phyloP scores from a whole-genome alignment of 2,329 filamentous ascomycete species.

The Coniochaeta sp. region DNA sequence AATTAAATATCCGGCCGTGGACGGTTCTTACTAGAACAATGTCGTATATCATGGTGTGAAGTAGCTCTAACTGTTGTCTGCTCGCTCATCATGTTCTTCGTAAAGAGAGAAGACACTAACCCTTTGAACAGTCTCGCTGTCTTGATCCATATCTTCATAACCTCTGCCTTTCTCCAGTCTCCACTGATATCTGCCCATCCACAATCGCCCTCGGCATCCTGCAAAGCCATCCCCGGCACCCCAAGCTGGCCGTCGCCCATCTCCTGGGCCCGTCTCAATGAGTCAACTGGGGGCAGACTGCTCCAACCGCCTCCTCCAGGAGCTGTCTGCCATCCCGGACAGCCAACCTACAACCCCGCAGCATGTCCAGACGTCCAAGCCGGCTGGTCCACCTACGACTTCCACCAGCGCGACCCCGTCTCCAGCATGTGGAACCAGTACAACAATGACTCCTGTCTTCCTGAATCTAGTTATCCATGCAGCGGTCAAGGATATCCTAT shows the following conservation, averaged over 20 bases:
- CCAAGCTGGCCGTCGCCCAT: slow-evolving; percentile 37
- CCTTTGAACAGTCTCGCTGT: not conserved
- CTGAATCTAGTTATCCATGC: slow-evolving; percentile 26
- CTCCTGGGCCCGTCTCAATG: slow-evolving; percentile 38
- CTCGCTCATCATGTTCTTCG: not conserved
- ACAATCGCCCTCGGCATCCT: slow-evolving; percentile 2
- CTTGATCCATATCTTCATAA: not conserved
- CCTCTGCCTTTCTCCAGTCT: not conserved
- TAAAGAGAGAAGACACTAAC: not conserved
- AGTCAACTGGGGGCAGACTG: slow-evolving; percentile 32
- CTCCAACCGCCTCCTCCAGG: slow-evolving; percentile 34
- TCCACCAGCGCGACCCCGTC: slow-evolving; percentile 28
- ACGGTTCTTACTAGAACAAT: not conserved
- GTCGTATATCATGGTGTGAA: not conserved
- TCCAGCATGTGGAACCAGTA: slow-evolving; percentile 30
- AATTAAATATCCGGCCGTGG: not conserved
- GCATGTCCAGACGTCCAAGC: slow-evolving; percentile 10
- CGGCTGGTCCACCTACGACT: slow-evolving; percentile 18
- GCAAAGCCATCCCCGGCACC: slow-evolving; percentile 20
- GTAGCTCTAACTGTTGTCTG: not conserved
- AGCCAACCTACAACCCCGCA: slow-evolving; percentile 11
- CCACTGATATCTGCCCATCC: not conserved
- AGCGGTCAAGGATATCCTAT: slow-evolving; percentile 27
- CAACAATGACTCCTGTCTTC: slow-evolving; percentile 42
- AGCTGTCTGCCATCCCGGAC: slow-evolving; percentile 32